phyloP scores from a whole-genome alignment of 331 rosid genomes.

The Telfairia occidentalis region DNA sequence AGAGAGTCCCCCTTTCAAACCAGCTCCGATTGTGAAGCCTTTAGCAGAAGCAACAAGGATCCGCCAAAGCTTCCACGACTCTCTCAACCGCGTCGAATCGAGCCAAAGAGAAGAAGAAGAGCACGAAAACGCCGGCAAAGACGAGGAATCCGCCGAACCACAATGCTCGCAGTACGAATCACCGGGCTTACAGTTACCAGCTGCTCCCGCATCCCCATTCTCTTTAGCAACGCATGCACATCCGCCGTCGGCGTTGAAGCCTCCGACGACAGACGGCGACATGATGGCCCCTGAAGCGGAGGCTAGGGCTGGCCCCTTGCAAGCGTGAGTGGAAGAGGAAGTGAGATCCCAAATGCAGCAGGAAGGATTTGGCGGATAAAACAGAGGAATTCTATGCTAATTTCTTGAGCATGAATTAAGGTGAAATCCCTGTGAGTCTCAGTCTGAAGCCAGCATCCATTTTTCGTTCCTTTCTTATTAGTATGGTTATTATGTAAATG shows the following conservation, averaged over 20 bases:
- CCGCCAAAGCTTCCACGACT: constrained; percentile 53
- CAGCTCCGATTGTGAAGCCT: constrained; percentile 90
- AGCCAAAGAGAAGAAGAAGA: constrained; percentile 13
- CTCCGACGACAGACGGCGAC: constrained; percentile 24
- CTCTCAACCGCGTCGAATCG: constrained; percentile 31
- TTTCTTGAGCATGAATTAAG: not conserved
- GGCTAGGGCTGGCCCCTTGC: not conserved
- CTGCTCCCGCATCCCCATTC: constrained; percentile 18
- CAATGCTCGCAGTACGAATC: constrained; percentile 26
- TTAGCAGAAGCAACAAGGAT: constrained; percentile 54
- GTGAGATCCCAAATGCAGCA: not conserved
- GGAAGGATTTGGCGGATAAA: constrained; percentile 24
- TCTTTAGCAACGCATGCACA: constrained; percentile 17
- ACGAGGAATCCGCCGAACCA: constrained; percentile 16
- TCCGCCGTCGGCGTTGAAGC: constrained; percentile 11
- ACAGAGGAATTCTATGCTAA: not conserved
- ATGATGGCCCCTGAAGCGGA: constrained; percentile 21
- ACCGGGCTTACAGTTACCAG: constrained; percentile 12
- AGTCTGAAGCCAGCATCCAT: not conserved
- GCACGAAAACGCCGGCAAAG: constrained; percentile 18
- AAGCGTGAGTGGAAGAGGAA: not conserved
- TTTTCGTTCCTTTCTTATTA: not conserved
- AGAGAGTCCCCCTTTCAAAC: constrained; percentile 88
- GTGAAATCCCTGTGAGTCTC: not conserved
- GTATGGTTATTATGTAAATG: too few species aligned